Percentiles rank a stretch among this genome's conserved stretches.
These are phyloP conservation scores for Termitomyces sp. DNA, from an alignment of 768 basidiomycete genomes.

Conservation along the genomic window DNA sequence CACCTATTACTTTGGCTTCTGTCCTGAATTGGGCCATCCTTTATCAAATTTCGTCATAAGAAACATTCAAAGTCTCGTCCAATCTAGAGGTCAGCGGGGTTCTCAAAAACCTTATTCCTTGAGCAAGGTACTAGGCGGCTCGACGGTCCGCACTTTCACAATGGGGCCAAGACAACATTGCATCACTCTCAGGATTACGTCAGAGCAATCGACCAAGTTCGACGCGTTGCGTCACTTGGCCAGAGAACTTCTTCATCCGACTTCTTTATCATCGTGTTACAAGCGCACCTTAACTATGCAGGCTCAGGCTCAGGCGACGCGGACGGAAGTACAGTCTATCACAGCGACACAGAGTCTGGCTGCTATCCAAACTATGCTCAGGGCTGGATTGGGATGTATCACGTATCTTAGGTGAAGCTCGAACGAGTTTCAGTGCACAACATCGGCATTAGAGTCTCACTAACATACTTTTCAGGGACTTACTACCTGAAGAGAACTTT, in stretches of 20 bases:
- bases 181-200: background rate
- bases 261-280: background rate
- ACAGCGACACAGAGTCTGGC: conserved; percentile 60
- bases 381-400: conserved; percentile 73
- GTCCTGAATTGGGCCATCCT: no score
- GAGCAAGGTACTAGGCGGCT: no score
- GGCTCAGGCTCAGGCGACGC: conserved; percentile 31
- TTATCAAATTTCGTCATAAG: no score
- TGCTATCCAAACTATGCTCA: conserved; percentile 68
- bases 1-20: no score
- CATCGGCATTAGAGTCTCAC: background rate
- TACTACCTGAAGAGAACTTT: conserved; percentile 81
- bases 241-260: background rate
- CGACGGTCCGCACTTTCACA: no score
- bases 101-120: no score
- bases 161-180: no score
- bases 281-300: conserved; percentile 25
- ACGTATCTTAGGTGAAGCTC: conserved; percentile 61
- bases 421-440: background rate
- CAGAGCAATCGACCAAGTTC: background rate
- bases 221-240: background rate
- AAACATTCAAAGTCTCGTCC: no score
- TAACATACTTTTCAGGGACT: conserved; percentile 41
- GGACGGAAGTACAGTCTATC: conserved; percentile 41
- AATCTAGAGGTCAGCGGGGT: no score